These are phyloP conservation scores for Rosa persica DNA, from an alignment of 306 rosid species.

Conservation along the genomic window DNA sequence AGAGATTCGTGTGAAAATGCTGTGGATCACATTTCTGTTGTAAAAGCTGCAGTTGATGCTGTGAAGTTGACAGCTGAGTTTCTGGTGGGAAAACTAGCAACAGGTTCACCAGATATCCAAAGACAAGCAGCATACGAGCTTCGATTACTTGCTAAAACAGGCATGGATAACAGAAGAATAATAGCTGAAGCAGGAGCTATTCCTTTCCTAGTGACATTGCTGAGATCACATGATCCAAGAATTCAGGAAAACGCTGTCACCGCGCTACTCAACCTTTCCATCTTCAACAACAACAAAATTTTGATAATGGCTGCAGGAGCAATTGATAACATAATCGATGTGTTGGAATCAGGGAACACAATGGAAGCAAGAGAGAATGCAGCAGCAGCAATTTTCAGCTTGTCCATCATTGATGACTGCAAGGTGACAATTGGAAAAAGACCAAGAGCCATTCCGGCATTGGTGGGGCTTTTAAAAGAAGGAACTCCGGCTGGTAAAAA, in stretches of 20 bases:
- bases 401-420: conserved; percentile 73
- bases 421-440: conserved; percentile 64
- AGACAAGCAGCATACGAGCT: conserved; percentile 92
- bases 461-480: conserved; percentile 74
- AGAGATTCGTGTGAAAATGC: conserved; percentile 34
- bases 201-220: conserved; percentile 71
- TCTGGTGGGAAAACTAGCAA: conserved; percentile 91
- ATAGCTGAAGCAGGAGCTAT: conserved; percentile 94
- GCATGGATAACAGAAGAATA: conserved; percentile 70
- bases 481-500: conserved; percentile 75
- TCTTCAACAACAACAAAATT: conserved; percentile 76
- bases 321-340: conserved; percentile 60
- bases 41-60: conserved; percentile 70
- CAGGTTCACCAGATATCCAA: conserved; percentile 80
- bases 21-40: conserved; percentile 65
- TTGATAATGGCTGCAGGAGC: conserved; percentile 88
- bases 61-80: conserved; percentile 90
- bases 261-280: conserved; percentile 80
- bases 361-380: conserved; percentile 95
- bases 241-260: conserved; percentile 90
- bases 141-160: conserved; percentile 73
- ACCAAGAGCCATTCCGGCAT: conserved; percentile 66
- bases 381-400: conserved; percentile 77
- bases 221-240: conserved; percentile 68
- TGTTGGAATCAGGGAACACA: conserved; percentile 70